A percentile compares a stretch with the other conserved stretches of the same genome.
Conservation (phyloP, 441 rosid genomes). For the Syzygium syzygioides region DNA sequence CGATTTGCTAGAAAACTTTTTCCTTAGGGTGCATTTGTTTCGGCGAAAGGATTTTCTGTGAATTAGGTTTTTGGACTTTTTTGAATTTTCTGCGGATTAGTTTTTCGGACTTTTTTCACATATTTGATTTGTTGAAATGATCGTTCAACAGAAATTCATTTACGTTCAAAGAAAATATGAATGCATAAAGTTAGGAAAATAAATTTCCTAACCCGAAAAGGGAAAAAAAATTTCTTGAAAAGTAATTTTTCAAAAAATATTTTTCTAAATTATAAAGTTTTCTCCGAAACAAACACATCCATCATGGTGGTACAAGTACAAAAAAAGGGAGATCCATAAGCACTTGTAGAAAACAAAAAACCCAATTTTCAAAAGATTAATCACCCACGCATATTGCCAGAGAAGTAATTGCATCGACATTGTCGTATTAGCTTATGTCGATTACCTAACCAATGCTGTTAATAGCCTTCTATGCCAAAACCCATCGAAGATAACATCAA, state of each 20-base stretch:
- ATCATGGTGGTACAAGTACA: neutral
- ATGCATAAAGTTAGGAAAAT: neutral
- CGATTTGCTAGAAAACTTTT: fast-evolving
- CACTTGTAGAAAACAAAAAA: neutral
- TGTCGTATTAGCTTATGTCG: neutral
- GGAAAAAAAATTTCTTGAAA: neutral
- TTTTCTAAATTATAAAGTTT: neutral
- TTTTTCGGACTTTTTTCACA: neutral
- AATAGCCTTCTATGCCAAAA: neutral
- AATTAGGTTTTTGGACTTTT: neutral
- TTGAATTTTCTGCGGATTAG: neutral
- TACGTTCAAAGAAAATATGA: neutral
- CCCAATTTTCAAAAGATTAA: neutral
- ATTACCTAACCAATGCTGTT: neutral
- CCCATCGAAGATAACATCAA: neutral
- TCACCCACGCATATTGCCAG: neutral
- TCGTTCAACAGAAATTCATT: neutral
- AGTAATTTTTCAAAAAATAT: neutral
- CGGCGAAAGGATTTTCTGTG: neutral
- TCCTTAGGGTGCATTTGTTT: fast-evolving
- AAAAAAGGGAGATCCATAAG: neutral
- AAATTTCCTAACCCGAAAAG: neutral
- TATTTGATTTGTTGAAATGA: neutral
- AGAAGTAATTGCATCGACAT: neutral
- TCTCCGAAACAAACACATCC: neutral